Conservation (phyloP, 2,329 filamentous ascomycete species). For the Trichothecium sympodiale region DNA sequence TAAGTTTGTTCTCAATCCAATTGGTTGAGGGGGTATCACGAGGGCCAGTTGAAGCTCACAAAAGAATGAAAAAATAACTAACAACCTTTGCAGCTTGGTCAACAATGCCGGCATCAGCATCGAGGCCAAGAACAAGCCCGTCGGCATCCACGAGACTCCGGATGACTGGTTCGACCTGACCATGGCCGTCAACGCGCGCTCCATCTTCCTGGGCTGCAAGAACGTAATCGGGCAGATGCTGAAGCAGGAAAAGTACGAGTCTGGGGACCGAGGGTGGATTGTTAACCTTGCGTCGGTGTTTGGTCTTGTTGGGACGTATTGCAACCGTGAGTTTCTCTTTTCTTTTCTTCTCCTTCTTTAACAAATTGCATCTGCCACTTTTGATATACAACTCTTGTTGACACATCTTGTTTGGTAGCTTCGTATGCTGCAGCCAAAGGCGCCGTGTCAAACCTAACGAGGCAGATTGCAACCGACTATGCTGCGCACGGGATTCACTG, state of each 20-base stretch:
- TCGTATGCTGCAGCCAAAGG: slow-evolving; percentile 38
- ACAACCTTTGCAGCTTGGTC: slow-evolving; percentile 22
- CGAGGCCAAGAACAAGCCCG: slow-evolving; percentile 19
- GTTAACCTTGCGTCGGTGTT: slow-evolving; percentile 35
- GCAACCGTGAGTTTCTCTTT: slow-evolving; percentile 11
- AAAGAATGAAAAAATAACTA: slow-evolving; percentile 13
- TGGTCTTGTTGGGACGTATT: slow-evolving; percentile 22
- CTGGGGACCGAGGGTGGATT: slow-evolving; percentile 35
- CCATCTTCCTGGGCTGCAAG: slow-evolving; percentile 30
- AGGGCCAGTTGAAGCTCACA: too few relatives aligned
- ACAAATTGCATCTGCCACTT: too few relatives aligned
- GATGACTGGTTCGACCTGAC: slow-evolving; percentile 33
- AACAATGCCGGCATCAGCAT: slow-evolving; percentile 28
- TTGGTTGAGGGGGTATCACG: too few relatives aligned
- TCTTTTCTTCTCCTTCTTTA: not conserved
- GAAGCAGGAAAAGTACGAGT: slow-evolving; percentile 25
- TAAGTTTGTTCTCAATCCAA: slow-evolving; percentile 19
- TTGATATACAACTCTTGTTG: not conserved
- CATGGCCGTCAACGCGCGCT: slow-evolving; percentile 24
- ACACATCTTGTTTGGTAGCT: slow-evolving; percentile 10
- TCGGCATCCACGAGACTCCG: slow-evolving; percentile 31
- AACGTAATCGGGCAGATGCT: slow-evolving; percentile 37
- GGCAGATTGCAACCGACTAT: slow-evolving; percentile 36
- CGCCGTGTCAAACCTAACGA: slow-evolving; percentile 37
- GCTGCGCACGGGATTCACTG: slow-evolving; percentile 35